Evolutionary conservation across 2,329 filamentous ascomycete genomes (phyloP), one percentile per base, ranked within the genome.

Genomic region (Aspergillus fumigatiaffinis): DNA sequence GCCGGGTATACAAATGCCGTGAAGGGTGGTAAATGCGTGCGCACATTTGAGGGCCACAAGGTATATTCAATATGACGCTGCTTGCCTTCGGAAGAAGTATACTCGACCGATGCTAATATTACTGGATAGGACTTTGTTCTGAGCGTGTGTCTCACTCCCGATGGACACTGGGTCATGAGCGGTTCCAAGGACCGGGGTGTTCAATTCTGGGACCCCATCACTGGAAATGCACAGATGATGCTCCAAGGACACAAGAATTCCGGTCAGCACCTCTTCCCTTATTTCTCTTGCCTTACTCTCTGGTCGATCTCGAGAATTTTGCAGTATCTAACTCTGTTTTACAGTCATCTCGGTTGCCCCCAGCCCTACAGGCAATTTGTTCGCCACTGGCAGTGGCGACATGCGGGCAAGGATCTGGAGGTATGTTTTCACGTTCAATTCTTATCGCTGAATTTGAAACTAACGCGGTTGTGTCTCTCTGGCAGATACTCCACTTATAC

Each of bases 371-470:
- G 92, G 92, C 57, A 86, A 87, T 62, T 88, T 91, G 71, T 99
- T 99, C 72, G 94, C 94, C 44, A 99, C 94, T 4, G 94, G 94
- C 60, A 97, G 92, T 65, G 94, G 94, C 68, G 94, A 99, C 73
- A 96, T 96, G 91, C 89, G 93, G 73, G 94, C 94, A 54, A 88
- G 94, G 70, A 97, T 99, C 78, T 99, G 94, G 94, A 92, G 89
- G 68, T 97, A 68, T 66, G 73, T 69, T 52, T 48, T 51, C 17
- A 21, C 8, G 8, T 25, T 28, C 10, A 9, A 53, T 46, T 23
- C 12, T 46, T 46, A 17, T 38, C 14, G 14, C 14, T 38, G 42
- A 23, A 21, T 12, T 28, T 41, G 35, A 62, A 28, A 66, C 58
- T 58, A 53, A 58, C 49, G 47, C 52, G 20, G 20, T 32, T 20